Evolutionary conservation across 2,329 filamentous ascomycete species (phyloP), one percentile per base, ranked within the genome.

Genomic region (Aotearoamyces nothofagi): DNA sequence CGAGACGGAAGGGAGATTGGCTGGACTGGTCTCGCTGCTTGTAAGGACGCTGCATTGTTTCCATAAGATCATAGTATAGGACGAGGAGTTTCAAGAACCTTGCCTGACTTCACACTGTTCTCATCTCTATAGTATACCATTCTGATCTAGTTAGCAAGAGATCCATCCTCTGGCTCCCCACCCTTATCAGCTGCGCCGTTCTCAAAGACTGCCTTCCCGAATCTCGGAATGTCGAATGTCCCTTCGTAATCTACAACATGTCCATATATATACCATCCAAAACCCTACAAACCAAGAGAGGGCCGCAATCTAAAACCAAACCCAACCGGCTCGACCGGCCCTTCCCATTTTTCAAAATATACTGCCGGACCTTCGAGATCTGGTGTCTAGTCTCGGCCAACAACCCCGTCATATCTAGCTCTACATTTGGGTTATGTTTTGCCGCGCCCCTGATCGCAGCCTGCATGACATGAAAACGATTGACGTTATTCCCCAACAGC

Each of bases 381-480:
- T 57, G 50, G 15, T 55, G 51, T 24, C 58, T 53, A 10, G 76
- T 43, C 34, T 65, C 56, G n/a, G 53, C 53, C 7, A 63, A 26
- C 23, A 59, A 42, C 38, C 59, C 55, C 11, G 65, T 60, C 39
- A 64, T 41, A 15, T 49, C 52, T 4, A 56, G 30, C 31, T 49
- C 52, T 1, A 71, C 54, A 35, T 55, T 55, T 17, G 61, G 54
- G 33, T 72, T 71, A 3, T 46, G 38, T 39, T 49, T 51, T 1
- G 60, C 54, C 0, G 51, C 69, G 2, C 58, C 61, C 24, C 48
- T 51, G 27, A 77, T 40, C 3, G 70, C 72, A 8, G 59, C 50
- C 35, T 61, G 55, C 0, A 66, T 67, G 12, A 77, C 57, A 43
- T 77, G 60, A 39, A 64, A 78, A 23, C 71, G 54, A 11, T 61